Conservation (phyloP, 441 rosid species). For the Viola pubescens region DNA sequence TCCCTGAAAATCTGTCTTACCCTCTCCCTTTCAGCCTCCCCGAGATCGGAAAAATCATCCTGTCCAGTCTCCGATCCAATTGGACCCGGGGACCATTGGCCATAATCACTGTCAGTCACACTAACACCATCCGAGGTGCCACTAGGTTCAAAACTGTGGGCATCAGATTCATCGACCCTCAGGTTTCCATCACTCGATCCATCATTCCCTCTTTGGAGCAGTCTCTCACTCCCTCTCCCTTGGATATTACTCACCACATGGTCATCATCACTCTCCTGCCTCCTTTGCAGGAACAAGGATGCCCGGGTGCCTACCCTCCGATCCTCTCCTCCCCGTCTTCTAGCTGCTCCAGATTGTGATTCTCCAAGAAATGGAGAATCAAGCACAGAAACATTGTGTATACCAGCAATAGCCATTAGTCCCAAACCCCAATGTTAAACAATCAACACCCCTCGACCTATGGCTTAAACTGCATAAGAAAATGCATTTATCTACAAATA, state of each 20-base stretch:
- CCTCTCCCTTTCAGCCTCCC: conserved; percentile 72
- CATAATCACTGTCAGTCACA: conserved; percentile 41
- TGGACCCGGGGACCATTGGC: conserved; percentile 46
- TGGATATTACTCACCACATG: conserved; percentile 52
- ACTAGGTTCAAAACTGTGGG: conserved; percentile 29
- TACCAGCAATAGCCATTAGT: conserved; percentile 75
- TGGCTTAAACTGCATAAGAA: conserved; percentile 30
- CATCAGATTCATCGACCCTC: conserved; percentile 33
- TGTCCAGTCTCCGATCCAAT: conserved; percentile 43
- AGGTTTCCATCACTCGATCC: conserved; percentile 27
- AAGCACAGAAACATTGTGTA: conserved; percentile 62
- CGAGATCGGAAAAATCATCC: conserved; percentile 53
- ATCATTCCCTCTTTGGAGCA: conserved; percentile 36
- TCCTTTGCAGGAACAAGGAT: conserved; percentile 68
- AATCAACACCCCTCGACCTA: conserved; percentile 28
- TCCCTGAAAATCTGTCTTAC: conserved; percentile 74
- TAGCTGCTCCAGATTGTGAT: conserved; percentile 43
- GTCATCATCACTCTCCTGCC: conserved; percentile 89
- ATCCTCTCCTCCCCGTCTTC: conserved; percentile 41
- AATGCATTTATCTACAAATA: conserved; percentile 25
- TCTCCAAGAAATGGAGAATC: conserved; percentile 67
- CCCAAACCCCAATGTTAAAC: conserved; percentile 12
- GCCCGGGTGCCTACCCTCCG: conserved; percentile 59
- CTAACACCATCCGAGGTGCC: conserved; percentile 36
- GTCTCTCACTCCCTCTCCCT: conserved; percentile 41